phyloP scores from a whole-genome alignment of 2,329 filamentous ascomycete genomes.

The Ascochyta viciae-villosae region DNA sequence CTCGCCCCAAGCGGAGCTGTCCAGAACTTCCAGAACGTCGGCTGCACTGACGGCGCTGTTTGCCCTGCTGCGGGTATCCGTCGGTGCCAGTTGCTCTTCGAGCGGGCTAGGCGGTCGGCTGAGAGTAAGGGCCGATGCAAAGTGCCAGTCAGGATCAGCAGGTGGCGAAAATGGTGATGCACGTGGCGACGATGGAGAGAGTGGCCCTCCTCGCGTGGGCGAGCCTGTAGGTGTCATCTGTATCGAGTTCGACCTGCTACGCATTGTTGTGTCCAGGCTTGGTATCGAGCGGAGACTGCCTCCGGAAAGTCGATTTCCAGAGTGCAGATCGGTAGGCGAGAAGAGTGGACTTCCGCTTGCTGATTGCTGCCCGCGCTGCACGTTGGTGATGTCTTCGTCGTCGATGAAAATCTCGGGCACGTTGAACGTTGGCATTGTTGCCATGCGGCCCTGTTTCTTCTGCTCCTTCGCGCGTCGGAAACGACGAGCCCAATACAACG shows the following conservation, averaged over 20 bases:
- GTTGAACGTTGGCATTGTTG: slow-evolving; percentile 76
- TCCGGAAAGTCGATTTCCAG: slow-evolving; percentile 35
- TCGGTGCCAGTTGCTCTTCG: slow-evolving; percentile 37
- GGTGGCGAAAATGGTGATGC: slow-evolving; percentile 40
- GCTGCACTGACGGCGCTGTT: slow-evolving; percentile 75
- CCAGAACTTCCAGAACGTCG: slow-evolving; percentile 83
- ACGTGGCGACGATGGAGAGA: slow-evolving; percentile 32
- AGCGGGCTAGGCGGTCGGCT: slow-evolving; percentile 50
- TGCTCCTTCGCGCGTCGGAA: slow-evolving; percentile 79
- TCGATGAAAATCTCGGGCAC: slow-evolving; percentile 93
- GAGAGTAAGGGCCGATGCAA: slow-evolving; percentile 53
- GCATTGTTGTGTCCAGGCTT: slow-evolving; percentile 36
- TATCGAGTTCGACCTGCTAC: slow-evolving; percentile 49
- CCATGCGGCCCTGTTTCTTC: slow-evolving; percentile 77
- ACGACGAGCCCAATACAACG: slow-evolving; percentile 82
- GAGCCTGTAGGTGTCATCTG: slow-evolving; percentile 48
- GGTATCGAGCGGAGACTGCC: slow-evolving; percentile 37
- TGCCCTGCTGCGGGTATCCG: slow-evolving; percentile 63
- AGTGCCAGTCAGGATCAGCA: slow-evolving; percentile 53
- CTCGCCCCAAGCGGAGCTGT: slow-evolving; percentile 91
- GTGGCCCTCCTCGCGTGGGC: slow-evolving; percentile 36
- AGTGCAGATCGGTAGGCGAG: slow-evolving; percentile 38
- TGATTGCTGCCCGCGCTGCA: slow-evolving; percentile 45
- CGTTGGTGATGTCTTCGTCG: slow-evolving; percentile 67
- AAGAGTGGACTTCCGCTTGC: slow-evolving; percentile 44